phyloP scores from a whole-genome alignment of 257 asterid genomes.

The Rauvolfia tetraphylla region DNA sequence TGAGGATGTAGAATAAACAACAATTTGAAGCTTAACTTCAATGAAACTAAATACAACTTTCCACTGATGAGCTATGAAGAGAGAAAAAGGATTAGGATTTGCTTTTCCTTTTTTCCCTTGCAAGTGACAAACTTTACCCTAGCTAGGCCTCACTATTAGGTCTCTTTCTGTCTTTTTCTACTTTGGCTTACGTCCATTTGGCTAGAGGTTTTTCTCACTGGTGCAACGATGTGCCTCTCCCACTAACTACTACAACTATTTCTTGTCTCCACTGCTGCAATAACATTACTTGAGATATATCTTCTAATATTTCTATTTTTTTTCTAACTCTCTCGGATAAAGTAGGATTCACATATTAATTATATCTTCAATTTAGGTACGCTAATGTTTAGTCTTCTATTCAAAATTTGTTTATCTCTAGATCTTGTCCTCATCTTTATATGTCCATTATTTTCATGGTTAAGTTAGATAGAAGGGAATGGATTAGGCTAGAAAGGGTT shows the following conservation, averaged over 20 bases:
- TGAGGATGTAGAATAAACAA: constrained; percentile 17
- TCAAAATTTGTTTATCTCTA: too few species aligned
- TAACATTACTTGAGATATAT: background rate
- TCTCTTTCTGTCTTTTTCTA: constrained; percentile 38
- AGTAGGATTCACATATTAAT: too few species aligned
- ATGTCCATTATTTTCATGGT: too few species aligned
- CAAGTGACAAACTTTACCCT: constrained; percentile 37
- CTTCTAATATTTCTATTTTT: too few species aligned
- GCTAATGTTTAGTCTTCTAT: too few species aligned
- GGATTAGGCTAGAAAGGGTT: too few species aligned
- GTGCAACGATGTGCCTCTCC: constrained; percentile 1
- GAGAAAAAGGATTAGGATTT: background rate
- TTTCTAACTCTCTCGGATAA: too few species aligned
- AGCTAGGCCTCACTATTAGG: constrained; percentile 31
- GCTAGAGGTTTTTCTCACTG: background rate
- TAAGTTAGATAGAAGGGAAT: too few species aligned
- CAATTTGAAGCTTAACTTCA: constrained; percentile 4
- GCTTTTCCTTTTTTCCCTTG: constrained; percentile 18
- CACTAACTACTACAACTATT: constrained; percentile 11
- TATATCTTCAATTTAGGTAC: too few species aligned
- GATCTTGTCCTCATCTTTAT: too few species aligned
- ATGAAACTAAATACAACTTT: constrained; percentile 3
- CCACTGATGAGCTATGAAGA: background rate
- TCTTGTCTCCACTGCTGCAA: constrained; percentile 5
- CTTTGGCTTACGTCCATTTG: constrained; percentile 27